Evolutionary conservation across 2,329 filamentous ascomycete genomes (phyloP), one percentile per base, ranked within the genome.

Genomic region (Sarocladiaceae sp.): DNA sequence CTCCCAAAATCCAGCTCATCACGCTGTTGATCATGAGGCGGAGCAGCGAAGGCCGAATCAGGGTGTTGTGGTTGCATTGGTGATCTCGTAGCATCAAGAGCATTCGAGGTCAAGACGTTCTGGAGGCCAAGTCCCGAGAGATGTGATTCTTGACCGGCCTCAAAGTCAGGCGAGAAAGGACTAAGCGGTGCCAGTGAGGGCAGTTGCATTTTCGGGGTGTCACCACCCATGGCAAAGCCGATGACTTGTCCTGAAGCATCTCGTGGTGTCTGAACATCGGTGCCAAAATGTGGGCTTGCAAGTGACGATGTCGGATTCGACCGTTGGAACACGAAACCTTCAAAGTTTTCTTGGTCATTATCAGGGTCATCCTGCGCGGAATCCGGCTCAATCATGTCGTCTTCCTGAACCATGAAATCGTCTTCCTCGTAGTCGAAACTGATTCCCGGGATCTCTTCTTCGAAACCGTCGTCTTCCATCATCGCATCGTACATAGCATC

Each of bases 1-100:
- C 85, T 43, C 4, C 40, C 80, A 55, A 83, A 88, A 58, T 86
- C 87, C 23, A 86, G 65, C 51, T 83, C 80, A 26, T 78, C 72
- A 11, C 24, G 32, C 33, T 45, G 16, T 21, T 37, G 43, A 42
- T 65, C 21, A n/a, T 37, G 32, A 6, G 9, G 13, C 13, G 23
- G 27, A 3, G 20, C 24, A n/a, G 16, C 18, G 3, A 16, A 10
- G 5, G 15, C 12, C 10, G 42, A 21, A 15, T 19, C 27, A 11
- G 23, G 20, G 20, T 39, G 13, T 11, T 21, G 21, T 10, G 27
- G 13, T 11, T 18, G 29, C 6, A 51, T 44, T 49, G 52, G 40
- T 49, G 53, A 9, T 4, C 20, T 15, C 13, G 6, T 15, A n/a
- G 27, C 19, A 15, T 23, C 29, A 11, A 45, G 46, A 15, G 47